Percentiles rank a stretch among this genome's conserved stretches.
Evolutionary conservation across 2,329 filamentous ascomycete species (phyloP).

Genomic region (Colletotrichum sublineola): DNA sequence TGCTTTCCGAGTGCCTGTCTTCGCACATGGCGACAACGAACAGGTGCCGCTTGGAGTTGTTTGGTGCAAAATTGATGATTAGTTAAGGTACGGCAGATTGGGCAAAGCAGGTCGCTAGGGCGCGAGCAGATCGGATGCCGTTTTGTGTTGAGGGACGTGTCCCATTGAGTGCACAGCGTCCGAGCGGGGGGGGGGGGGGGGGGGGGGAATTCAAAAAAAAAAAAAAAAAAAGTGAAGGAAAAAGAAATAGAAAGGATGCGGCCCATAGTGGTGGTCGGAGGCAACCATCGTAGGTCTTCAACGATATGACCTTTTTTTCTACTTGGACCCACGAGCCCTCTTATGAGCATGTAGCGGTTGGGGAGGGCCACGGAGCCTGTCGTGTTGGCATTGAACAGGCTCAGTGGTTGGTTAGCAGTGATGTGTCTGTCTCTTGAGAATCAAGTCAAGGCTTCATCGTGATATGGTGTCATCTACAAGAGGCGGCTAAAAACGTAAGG

Average conservation of each 20-base stretch:
- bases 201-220: no score
- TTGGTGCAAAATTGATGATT: constrained; percentile 8
- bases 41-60: background rate
- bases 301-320: constrained; percentile 1
- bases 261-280: background rate
- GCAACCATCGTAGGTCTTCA: background rate
- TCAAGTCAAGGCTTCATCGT: background rate
- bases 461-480: background rate
- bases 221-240: background rate
- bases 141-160: background rate
- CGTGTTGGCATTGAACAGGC: background rate
- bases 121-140: background rate
- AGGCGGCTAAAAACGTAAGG: background rate
- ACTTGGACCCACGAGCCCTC: background rate
- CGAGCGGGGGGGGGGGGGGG: background rate
- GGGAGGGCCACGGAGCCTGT: background rate
- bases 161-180: constrained; percentile 5
- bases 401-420: background rate
- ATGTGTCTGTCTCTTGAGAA: background rate
- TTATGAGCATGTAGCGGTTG: constrained; percentile 6
- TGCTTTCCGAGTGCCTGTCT: constrained; percentile 27
- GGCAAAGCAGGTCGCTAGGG: constrained; percentile 5
- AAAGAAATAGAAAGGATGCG: background rate
- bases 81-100: constrained; percentile 7
- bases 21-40: constrained; percentile 21